Conservation (phyloP, 495 filamentous ascomycete species). For the Pyrenula massariospora region DNA sequence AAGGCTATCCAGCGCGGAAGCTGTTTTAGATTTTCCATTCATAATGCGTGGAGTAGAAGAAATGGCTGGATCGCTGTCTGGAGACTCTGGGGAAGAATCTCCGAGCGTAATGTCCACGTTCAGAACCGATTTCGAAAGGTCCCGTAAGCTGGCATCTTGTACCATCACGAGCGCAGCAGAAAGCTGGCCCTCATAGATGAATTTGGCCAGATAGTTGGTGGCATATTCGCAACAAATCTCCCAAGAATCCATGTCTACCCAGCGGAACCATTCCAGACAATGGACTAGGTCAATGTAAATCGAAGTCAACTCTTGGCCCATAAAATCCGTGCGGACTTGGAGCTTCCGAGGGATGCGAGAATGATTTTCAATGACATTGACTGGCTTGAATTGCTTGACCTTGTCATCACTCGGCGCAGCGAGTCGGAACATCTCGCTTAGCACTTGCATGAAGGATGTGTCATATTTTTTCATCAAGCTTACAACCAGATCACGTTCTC, state of each 20-base stretch:
- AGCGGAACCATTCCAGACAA: slow-evolving; percentile 73
- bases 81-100: background rate
- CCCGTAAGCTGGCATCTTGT: slow-evolving; percentile 27
- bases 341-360: slow-evolving; percentile 16
- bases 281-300: slow-evolving; percentile 64
- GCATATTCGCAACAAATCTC: background rate
- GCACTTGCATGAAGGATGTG: slow-evolving; percentile 39
- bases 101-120: slow-evolving; percentile 20
- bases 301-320: slow-evolving; percentile 45
- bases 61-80: slow-evolving; percentile 14
- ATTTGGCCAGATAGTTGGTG: slow-evolving; percentile 3
- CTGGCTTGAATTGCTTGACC: slow-evolving; percentile 13
- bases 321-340: slow-evolving; percentile 48
- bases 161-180: slow-evolving; percentile 54
- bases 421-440: slow-evolving; percentile 43
- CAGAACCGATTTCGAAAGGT: slow-evolving; percentile 29
- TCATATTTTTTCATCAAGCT: slow-evolving; percentile 39
- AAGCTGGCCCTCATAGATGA: slow-evolving; percentile 31
- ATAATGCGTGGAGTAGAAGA: slow-evolving; percentile 7
- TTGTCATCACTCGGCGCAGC: slow-evolving; percentile 22
- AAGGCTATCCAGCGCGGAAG: slow-evolving; percentile 8
- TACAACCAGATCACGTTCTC: slow-evolving; percentile 35
- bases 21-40: slow-evolving; percentile 9
- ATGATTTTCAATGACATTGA: slow-evolving; percentile 4
- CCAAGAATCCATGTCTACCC: slow-evolving; percentile 49